These are phyloP conservation scores for Cinnamomum chago DNA, from an alignment of 164 flowering plant genomes.

Conservation along the genomic window DNA sequence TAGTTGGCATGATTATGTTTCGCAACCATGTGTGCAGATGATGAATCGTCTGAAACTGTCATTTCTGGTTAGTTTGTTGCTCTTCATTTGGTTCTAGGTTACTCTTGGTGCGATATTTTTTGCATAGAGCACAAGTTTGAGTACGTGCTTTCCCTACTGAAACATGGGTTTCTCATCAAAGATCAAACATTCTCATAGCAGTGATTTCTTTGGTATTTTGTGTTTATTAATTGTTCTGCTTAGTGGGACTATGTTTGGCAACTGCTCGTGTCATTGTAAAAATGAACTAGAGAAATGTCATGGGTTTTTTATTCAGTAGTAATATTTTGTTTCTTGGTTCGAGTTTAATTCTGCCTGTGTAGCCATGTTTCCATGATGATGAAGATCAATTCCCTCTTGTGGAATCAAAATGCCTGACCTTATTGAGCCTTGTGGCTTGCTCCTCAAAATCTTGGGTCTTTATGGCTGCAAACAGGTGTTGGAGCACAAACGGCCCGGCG, in stretches of 20 bases:
- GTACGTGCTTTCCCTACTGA: background rate
- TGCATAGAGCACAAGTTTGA: background rate
- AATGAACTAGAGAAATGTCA: background rate
- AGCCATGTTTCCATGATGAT: background rate
- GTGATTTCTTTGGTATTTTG: background rate
- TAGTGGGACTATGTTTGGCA: background rate
- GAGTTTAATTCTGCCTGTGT: background rate
- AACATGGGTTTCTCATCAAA: background rate
- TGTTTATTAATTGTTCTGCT: background rate
- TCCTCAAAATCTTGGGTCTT: background rate
- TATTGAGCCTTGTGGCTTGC: background rate
- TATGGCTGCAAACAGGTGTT: conserved; percentile 16
- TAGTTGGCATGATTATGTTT: background rate
- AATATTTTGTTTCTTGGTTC: background rate
- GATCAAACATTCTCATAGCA: background rate
- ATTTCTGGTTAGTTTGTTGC: background rate
- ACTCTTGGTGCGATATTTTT: background rate
- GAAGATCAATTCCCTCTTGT: background rate
- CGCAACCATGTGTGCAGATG: background rate
- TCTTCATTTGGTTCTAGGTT: background rate
- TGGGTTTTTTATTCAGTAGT: background rate
- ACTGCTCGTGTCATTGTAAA: background rate
- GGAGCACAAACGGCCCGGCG: conserved; percentile 29
- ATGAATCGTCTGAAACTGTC: background rate
- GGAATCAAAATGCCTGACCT: background rate